Percentiles rank a stretch among this genome's conserved stretches.
Evolutionary conservation across 495 filamentous ascomycete species (phyloP).

Genomic region (Aspergillus mulundensis): DNA sequence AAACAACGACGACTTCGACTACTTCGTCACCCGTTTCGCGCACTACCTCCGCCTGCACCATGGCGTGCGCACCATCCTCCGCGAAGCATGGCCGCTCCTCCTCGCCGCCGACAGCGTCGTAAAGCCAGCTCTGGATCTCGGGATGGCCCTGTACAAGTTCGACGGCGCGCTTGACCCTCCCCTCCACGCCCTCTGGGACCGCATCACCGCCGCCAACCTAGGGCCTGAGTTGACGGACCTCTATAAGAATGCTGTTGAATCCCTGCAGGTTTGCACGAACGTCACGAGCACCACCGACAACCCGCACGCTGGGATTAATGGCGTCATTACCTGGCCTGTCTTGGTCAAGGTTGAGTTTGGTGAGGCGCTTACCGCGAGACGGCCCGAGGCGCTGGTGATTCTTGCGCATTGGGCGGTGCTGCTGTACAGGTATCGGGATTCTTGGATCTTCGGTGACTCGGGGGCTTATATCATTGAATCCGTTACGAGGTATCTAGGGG

Average conservation of each 20-base stretch:
- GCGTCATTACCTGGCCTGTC: slow-evolving; percentile 32
- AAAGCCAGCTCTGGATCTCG: slow-evolving; percentile 10
- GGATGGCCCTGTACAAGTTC: background rate
- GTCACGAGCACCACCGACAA: background rate
- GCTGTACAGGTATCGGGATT: slow-evolving; percentile 26
- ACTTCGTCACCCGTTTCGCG: slow-evolving; percentile 37
- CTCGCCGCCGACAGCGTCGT: slow-evolving; percentile 6
- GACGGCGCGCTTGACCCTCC: background rate
- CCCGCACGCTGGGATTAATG: slow-evolving; percentile 1
- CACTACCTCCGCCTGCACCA: slow-evolving; percentile 41
- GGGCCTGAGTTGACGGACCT: slow-evolving; percentile 9
- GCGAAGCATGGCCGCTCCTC: slow-evolving; percentile 22
- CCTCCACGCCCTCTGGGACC: background rate
- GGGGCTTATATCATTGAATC: slow-evolving; percentile 13
- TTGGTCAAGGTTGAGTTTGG: slow-evolving; percentile 27
- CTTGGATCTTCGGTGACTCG: slow-evolving; percentile 33
- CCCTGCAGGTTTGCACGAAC: slow-evolving; percentile 14
- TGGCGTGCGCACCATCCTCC: slow-evolving; percentile 36
- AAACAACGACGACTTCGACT: slow-evolving; percentile 21
- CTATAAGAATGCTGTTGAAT: slow-evolving; percentile 17
- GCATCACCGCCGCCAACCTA: background rate
- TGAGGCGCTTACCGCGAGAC: slow-evolving; percentile 22
- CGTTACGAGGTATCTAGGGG: slow-evolving; percentile 7
- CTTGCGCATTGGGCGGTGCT: slow-evolving; percentile 38
- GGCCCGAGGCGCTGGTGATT: slow-evolving; percentile 41